These are phyloP conservation scores for Herpetospermum pedunculosum DNA, from an alignment of 306 rosid genomes.

Conservation along the genomic window DNA sequence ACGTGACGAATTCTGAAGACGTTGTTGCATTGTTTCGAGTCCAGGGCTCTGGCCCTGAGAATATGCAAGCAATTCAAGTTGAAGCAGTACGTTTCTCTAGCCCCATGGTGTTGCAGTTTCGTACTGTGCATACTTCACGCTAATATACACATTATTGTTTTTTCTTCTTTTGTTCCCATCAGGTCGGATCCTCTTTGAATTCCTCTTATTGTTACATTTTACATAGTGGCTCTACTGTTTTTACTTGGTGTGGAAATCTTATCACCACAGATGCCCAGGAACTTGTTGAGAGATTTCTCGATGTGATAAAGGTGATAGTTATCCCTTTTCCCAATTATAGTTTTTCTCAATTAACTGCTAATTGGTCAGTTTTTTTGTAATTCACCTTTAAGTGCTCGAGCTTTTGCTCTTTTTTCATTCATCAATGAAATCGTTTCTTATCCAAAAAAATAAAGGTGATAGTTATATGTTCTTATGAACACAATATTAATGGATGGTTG, in stretches of 20 bases:
- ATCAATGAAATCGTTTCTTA: too few species aligned
- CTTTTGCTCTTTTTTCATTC: too few species aligned
- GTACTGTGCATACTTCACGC: conserved; percentile 21
- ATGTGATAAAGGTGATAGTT: conserved; percentile 68
- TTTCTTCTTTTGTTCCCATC: conserved; percentile 14
- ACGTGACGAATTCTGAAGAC: conserved; percentile 63
- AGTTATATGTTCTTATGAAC: neutral
- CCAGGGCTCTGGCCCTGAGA: conserved; percentile 94
- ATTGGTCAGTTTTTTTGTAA: too few species aligned
- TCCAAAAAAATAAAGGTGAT: conserved; percentile 86
- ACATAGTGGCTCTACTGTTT: conserved; percentile 52
- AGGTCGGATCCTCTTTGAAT: conserved; percentile 92
- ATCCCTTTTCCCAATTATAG: too few species aligned
- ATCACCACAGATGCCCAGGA: conserved; percentile 60
- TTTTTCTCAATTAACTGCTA: too few species aligned
- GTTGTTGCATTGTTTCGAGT: conserved; percentile 79
- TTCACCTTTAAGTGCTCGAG: too few species aligned
- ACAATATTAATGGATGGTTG: neutral
- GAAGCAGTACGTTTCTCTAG: conserved; percentile 40
- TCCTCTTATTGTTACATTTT: conserved; percentile 77
- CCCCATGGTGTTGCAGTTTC: neutral
- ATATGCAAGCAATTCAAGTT: conserved; percentile 99
- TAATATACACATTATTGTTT: conserved; percentile 39
- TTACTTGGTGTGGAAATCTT: conserved; percentile 73
- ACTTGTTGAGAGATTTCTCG: conserved; percentile 81